Evolutionary conservation across 202 grass and related monocot species (phyloP).

Genomic region (Saccharum hybrid): DNA sequence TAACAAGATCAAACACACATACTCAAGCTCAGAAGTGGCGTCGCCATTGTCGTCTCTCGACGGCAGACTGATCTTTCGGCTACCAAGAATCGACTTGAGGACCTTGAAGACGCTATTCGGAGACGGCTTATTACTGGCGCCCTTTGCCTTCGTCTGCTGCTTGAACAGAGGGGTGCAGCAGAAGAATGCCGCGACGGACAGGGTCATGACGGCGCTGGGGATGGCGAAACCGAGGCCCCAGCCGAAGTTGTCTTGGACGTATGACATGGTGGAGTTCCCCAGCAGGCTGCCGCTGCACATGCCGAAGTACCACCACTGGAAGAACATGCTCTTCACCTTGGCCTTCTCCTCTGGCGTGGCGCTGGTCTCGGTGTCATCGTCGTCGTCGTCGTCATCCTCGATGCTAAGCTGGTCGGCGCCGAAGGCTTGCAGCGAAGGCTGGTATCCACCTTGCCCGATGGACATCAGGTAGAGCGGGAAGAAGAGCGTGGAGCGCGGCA

Average conservation of each 20-base stretch:
- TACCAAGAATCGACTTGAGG: slow-evolving; percentile 41
- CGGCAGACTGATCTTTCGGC: slow-evolving; percentile 43
- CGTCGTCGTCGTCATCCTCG: slow-evolving; percentile 50
- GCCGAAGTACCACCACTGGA: slow-evolving; percentile 99
- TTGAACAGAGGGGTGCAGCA: slow-evolving; percentile 63
- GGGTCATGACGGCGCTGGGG: slow-evolving; percentile 63
- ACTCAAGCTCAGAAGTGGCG: slow-evolving; percentile 63
- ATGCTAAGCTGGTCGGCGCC: slow-evolving; percentile 84
- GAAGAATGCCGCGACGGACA: slow-evolving; percentile 68
- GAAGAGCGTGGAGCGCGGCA: slow-evolving; percentile 73
- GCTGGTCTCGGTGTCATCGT: slow-evolving; percentile 14
- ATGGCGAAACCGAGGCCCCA: slow-evolving; percentile 91
- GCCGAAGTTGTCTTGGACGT: slow-evolving; percentile 78
- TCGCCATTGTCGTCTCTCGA: slow-evolving; percentile 47
- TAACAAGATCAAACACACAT: not conserved
- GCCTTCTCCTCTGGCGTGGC: slow-evolving; percentile 44
- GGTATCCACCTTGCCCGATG: slow-evolving; percentile 79
- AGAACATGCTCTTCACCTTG: slow-evolving; percentile 78
- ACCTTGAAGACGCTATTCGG: slow-evolving; percentile 43
- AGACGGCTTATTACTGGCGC: not conserved
- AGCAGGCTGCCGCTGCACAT: slow-evolving; percentile 84
- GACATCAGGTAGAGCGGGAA: slow-evolving; percentile 87
- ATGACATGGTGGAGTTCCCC: slow-evolving; percentile 81
- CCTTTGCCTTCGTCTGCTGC: slow-evolving; percentile 46
- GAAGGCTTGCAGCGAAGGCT: slow-evolving; percentile 84